Evolutionary conservation across 106 monocot genomes (phyloP).

Genomic region (Amphibolis antarctica): DNA sequence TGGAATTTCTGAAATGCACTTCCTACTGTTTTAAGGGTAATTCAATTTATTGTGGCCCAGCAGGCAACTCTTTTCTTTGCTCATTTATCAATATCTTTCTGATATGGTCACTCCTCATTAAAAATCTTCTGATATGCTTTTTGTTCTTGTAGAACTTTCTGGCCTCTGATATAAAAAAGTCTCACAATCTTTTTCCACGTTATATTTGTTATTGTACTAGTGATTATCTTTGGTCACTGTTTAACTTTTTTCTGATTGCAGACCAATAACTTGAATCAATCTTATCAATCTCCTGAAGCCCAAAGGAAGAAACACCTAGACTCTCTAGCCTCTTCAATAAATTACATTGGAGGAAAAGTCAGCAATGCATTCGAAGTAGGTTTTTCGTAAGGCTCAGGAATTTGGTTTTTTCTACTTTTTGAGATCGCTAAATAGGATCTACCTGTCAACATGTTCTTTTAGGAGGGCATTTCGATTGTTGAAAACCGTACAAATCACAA

Average conservation of each 20-base stretch:
- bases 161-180: no score
- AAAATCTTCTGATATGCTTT: no score
- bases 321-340: slow-evolving; percentile 53
- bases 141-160: no score
- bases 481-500: slow-evolving; percentile 64
- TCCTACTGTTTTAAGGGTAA: background rate
- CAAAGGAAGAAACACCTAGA: slow-evolving; percentile 44
- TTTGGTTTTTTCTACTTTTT: no score
- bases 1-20: background rate
- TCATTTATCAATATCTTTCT: no score
- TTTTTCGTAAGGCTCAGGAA: background rate
- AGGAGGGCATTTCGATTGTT: slow-evolving; percentile 72
- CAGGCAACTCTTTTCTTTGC: no score
- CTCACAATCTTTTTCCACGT: background rate
- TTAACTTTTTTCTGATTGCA: slow-evolving; percentile 1
- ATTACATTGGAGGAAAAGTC: slow-evolving; percentile 67
- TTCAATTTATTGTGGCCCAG: no score
- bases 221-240: background rate
- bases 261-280: slow-evolving; percentile 18
- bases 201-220: background rate
- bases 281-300: slow-evolving; percentile 40
- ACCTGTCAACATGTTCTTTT: slow-evolving; percentile 1
- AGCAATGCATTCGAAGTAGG: slow-evolving; percentile 65
- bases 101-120: no score
- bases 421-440: background rate